These are phyloP conservation scores for Oryza meyeriana DNA, from an alignment of 176 grass and related monocot species.

Conservation along the genomic window DNA sequence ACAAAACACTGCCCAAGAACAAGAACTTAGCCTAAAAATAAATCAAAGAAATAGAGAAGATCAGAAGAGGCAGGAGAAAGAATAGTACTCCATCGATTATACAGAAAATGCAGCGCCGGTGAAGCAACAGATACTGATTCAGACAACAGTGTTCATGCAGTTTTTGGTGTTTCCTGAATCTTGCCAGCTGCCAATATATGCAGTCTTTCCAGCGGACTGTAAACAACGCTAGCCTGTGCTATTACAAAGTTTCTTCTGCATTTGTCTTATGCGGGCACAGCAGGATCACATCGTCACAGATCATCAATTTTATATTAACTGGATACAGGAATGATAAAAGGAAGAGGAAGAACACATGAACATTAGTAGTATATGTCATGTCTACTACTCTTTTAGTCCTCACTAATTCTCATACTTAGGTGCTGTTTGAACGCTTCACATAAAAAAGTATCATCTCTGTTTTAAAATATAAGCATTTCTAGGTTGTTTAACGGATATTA, in stretches of 20 bases:
- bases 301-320: no score
- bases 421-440: no score
- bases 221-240: background rate
- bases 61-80: background rate
- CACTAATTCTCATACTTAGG: no score
- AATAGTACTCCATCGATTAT: background rate
- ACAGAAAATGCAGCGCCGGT: background rate
- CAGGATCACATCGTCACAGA: no score
- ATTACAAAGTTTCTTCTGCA: background rate
- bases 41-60: background rate
- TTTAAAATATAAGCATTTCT: no score
- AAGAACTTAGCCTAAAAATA: background rate
- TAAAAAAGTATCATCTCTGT: no score
- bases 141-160: background rate
- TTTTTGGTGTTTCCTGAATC: background rate
- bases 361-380: no score
- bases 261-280: background rate
- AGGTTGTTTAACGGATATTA: no score
- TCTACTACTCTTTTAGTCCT: no score
- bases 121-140: background rate
- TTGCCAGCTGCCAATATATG: background rate
- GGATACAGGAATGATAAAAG: no score
- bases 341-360: no score
- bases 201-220: background rate
- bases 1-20: background rate